A percentile compares a stretch with the other conserved stretches of the same genome.
Evolutionary conservation across 2,329 filamentous ascomycete species (phyloP).

Genomic region (Kalmusia sp.): DNA sequence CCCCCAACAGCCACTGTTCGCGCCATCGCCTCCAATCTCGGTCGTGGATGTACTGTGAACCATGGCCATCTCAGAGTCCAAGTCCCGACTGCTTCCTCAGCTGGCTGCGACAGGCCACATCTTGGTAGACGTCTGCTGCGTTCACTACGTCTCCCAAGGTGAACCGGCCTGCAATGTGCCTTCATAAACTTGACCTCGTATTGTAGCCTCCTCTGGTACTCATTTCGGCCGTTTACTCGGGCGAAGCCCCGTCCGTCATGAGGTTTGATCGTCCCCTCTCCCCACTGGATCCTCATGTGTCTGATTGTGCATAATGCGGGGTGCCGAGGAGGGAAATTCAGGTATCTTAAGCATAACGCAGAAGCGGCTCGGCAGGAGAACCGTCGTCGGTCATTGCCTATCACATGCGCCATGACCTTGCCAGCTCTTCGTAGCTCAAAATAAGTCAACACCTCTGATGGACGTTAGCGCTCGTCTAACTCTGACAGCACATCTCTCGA

Average conservation of each 20-base stretch:
- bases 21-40: slow-evolving; percentile 1
- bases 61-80: not conserved
- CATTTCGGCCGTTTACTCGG: not conserved
- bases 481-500: not conserved
- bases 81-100: not conserved
- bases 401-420: slow-evolving; percentile 10
- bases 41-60: not conserved
- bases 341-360: not conserved
- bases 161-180: too few species aligned
- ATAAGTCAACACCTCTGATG: not conserved
- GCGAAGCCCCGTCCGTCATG: not conserved
- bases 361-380: not conserved
- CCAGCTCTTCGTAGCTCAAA: not conserved
- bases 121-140: too few species aligned
- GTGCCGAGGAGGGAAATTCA: slow-evolving; percentile 14
- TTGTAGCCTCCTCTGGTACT: slow-evolving; percentile 9
- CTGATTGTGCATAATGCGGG: slow-evolving; percentile 14
- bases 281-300: slow-evolving; percentile 14
- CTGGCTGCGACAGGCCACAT: not conserved
- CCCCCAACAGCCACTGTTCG: not conserved
- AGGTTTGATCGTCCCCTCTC: slow-evolving; percentile 11
- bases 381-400: too few species aligned
- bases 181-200: slow-evolving; percentile 6
- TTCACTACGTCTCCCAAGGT: too few species aligned
- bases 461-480: not conserved